Evolutionary conservation across 2,329 filamentous ascomycete genomes (phyloP), one percentile per base, ranked within the genome.

Genomic region (Cadophora luteo-olivacea): DNA sequence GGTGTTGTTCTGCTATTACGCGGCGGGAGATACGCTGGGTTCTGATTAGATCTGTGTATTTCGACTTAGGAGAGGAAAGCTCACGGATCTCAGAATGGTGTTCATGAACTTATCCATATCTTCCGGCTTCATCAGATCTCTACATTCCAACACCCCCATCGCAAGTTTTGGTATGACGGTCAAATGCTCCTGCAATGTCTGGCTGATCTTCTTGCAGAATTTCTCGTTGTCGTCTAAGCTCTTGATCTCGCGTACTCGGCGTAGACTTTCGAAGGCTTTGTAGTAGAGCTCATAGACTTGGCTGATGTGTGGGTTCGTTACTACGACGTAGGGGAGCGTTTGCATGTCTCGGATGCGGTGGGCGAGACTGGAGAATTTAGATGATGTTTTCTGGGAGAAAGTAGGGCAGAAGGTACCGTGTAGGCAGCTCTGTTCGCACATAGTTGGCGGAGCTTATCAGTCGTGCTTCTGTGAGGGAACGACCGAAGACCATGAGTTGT

Each of bases 291-390:
- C 93, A 81, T 99, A 99, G 41, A 98, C 96, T 73, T 97, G 90
- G 78, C 92, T 93, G 71, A 99, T 92, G 79, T 99, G 93, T 7
- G 89, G 89, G 76, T 99, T 99, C n/a, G 92, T 94, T 60, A 98
- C 93, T 65, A 98, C 95, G 48, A 96, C 92, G 78, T 97, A 99
- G 22, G 96, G 96, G 51, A 99, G 85, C 71, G 92, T 94, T 80
- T 99, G 96, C 88, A 99, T 98, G 79, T 99, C 95, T 68, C 97
- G 93, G 71, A 99, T 90, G 41, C 96, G 92, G 81, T 99, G 96
- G 22, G 95, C 93, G 73, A 98, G 88, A 74, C 93, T 95, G 73
- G 33, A 57, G 24, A 33, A 24, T 58, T 58, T 8, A 65, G 51
- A 3, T 5, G 5, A 29, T 29, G 29, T 48, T 22, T 67, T 25